Percentiles rank a stretch among this genome's conserved stretches.
Evolutionary conservation across 371 early-diverging fungal genomes (phyloP).

Genomic region (Actinomortierella ambigua): DNA sequence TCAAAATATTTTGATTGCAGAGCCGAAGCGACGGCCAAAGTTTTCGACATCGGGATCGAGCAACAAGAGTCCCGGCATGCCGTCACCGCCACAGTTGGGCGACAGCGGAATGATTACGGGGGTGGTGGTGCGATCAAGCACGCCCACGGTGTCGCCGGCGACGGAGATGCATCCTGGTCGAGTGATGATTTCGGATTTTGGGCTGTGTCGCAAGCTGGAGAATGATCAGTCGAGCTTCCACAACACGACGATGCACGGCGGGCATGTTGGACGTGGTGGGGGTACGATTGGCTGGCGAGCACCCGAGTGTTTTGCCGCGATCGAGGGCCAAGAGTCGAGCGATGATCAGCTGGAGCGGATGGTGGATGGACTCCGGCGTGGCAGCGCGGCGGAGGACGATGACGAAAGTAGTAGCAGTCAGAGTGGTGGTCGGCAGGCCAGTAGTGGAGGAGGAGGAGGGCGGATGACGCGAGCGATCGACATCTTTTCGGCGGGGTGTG

Average conservation of each 20-base stretch:
- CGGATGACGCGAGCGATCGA: constrained; percentile 91
- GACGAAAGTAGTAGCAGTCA: too few relatives aligned
- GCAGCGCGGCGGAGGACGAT: constrained; percentile 7
- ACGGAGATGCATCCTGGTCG: constrained; percentile 52
- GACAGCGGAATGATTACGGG: constrained; percentile 45
- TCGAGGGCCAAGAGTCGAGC: constrained; percentile 19
- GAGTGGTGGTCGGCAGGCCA: constrained; percentile 3
- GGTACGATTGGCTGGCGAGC: constrained; percentile 98
- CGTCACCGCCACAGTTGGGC: constrained; percentile 26
- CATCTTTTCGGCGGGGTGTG: constrained; percentile 95
- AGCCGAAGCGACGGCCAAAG: constrained; percentile 52
- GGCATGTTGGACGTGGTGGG: constrained; percentile 61
- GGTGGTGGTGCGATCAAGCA: constrained; percentile 31
- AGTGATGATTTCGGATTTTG: constrained; percentile 96
- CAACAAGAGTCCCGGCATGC: constrained; percentile 1
- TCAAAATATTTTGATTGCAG: constrained; percentile 87
- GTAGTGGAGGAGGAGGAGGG: constrained; percentile 17
- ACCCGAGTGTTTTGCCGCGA: constrained; percentile 75
- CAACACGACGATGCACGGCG: constrained; percentile 70
- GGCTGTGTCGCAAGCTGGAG: constrained; percentile 93
- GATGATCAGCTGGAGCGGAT: constrained; percentile 9
- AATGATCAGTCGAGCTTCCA: constrained; percentile 94
- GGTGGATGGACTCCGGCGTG: constrained; percentile 6
- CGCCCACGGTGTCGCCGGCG: constrained; percentile 24
- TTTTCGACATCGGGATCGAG: constrained; percentile 5